These are phyloP conservation scores for Penicillium sp. DNA, from an alignment of 2,329 filamentous ascomycete species.

Conservation along the genomic window DNA sequence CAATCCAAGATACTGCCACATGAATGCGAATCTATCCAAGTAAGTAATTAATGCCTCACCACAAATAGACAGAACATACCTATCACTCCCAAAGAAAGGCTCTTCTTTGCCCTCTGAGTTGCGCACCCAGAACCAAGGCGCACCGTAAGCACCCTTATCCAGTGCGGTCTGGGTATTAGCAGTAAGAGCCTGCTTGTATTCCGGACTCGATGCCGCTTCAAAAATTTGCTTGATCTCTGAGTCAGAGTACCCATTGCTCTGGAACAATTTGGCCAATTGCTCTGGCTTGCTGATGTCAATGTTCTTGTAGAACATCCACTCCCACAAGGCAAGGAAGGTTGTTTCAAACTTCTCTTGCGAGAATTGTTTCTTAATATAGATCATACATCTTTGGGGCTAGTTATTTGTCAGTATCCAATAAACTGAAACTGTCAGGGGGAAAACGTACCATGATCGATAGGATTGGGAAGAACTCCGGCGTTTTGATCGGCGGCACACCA, in stretches of 20 bases:
- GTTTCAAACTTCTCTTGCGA: constrained; percentile 53
- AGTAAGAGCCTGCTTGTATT: constrained; percentile 57
- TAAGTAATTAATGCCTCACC: not conserved
- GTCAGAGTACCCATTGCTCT: constrained; percentile 19
- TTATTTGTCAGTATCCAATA: not conserved
- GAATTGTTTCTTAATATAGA: constrained; percentile 64
- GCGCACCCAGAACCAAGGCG: constrained; percentile 72
- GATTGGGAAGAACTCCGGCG: constrained; percentile 55
- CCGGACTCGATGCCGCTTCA: constrained; percentile 50
- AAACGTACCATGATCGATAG: constrained; percentile 54
- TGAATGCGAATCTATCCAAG: constrained; percentile 45
- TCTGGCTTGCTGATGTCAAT: constrained; percentile 61
- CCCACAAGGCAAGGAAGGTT: constrained; percentile 58
- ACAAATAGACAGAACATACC: constrained; percentile 42
- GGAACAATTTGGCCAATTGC: constrained; percentile 49
- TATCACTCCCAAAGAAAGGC: constrained; percentile 78
- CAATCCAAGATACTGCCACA: constrained; percentile 67
- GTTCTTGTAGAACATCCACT: constrained; percentile 63
- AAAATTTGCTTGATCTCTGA: constrained; percentile 60
- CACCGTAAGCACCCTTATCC: constrained; percentile 70
- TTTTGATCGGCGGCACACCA: constrained; percentile 37
- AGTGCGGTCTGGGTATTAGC: constrained; percentile 63
- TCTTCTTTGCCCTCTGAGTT: constrained; percentile 56
- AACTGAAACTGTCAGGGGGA: constrained; percentile 30
- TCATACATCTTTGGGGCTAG: constrained; percentile 65